Base-by-base conservation (phyloP, 352 stramenopile species). In the Globisporangium viniferum region DNA sequence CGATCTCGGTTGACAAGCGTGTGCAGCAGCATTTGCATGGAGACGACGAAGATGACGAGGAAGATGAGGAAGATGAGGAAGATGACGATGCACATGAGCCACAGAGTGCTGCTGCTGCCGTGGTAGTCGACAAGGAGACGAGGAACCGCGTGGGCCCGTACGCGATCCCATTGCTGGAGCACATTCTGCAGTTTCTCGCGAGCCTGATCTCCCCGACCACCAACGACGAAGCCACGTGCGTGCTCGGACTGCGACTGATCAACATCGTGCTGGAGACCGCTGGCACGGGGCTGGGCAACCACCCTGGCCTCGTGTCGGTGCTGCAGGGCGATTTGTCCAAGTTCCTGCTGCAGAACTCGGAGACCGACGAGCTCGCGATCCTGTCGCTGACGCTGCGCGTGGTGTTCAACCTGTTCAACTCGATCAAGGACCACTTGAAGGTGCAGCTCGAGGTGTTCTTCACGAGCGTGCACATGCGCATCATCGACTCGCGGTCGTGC, bases 361-460 rank as follows among this genome's bases (percentile, higher is more conserved):
- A 98, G 78, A 98, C 95, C 8, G 88, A 97, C 14, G 97, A 99
- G 72, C 84, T 99, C 18, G 78, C 80, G 27, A 97, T 99, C 67
- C 67, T 93, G 14, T 93, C 84, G 39, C 76, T 93, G 18, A 98
- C 95, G 46, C 82, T 99, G 44, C 88, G 98, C 39, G 97, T 99
- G 12, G 97, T 99, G 66, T 99, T 99, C 69, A 99, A 99, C 74
- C 83, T 99, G 14, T 99, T 99, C 80, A 98, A 99, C 73, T 98
- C 92, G 59, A 99, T 99, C 77, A 99, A 99, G 72, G 94, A 99
- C 73, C 95, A 99, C 68, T 73, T 99, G 7, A 99, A 99, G 65
- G 93, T 99, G 22, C 97, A 99, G 72, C 86, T 99, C 46, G 98
- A 99, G 78, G 96, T 99, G 0, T 99, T 99, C 72, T 95, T 99